phyloP scores from a whole-genome alignment of 148 eudicot genomes.

The Euryodendron excelsum region DNA sequence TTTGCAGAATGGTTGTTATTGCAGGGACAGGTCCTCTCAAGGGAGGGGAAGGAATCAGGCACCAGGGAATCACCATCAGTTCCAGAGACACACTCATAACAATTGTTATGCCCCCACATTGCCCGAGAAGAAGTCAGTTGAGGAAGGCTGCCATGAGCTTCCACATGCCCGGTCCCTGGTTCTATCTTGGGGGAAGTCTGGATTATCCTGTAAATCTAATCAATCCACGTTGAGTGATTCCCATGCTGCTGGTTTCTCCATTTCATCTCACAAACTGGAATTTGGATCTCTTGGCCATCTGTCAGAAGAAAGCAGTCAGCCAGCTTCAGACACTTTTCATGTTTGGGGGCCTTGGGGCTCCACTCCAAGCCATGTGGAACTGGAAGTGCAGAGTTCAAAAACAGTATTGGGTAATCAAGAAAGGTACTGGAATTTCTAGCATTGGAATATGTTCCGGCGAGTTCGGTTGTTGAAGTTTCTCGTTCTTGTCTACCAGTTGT shows the following conservation, averaged over 20 bases:
- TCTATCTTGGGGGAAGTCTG: slow-evolving; percentile 8
- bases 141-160: slow-evolving; percentile 17
- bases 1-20: slow-evolving; percentile 32
- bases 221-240: slow-evolving; percentile 1
- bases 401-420: slow-evolving; percentile 9
- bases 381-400: slow-evolving; percentile 12
- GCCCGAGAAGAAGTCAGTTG: slow-evolving; percentile 12
- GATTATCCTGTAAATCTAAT: slow-evolving; percentile 10
- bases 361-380: neutral
- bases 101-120: slow-evolving; percentile 13
- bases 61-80: slow-evolving; percentile 15
- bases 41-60: slow-evolving; percentile 27
- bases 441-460: neutral
- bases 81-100: slow-evolving; percentile 6
- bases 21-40: slow-evolving; percentile 25
- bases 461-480: neutral
- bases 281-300: slow-evolving; percentile 46
- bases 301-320: slow-evolving; percentile 15
- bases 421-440: slow-evolving; percentile 23
- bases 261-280: slow-evolving; percentile 21
- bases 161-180: neutral
- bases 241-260: slow-evolving; percentile 9
- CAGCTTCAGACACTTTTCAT: slow-evolving; percentile 19
- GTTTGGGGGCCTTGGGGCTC: slow-evolving; percentile 20
- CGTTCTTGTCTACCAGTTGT: neutral